Evolutionary conservation across 495 filamentous ascomycete species (phyloP).

Genomic region (Aspergillus mulundensis): DNA sequence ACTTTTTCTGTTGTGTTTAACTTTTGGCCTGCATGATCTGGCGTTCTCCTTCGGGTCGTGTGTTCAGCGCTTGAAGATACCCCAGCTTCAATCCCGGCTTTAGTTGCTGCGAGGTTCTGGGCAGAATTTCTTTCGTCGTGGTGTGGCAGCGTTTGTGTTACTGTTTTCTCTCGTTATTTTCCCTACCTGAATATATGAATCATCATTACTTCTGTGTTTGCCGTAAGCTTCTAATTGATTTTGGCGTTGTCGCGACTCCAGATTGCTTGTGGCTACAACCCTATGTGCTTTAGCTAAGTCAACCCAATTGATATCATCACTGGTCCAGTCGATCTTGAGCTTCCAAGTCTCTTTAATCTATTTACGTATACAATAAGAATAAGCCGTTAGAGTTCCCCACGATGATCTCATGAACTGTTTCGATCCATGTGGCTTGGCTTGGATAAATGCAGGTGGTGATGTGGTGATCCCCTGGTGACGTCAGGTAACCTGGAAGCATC

Average conservation of each 20-base stretch:
- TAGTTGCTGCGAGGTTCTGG: conserved; percentile 30
- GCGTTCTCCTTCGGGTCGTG: conserved; percentile 28
- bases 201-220: not conserved
- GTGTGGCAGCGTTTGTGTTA: conserved; percentile 22
- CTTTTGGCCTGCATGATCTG: conserved; percentile 31
- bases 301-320: not conserved
- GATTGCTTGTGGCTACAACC: not conserved
- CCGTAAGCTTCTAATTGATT: not conserved
- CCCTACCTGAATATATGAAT: not conserved
- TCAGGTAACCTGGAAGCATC: not conserved
- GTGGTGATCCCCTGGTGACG: conserved; percentile 12
- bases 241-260: not conserved
- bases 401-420: conserved; percentile 2
- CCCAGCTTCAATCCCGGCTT: conserved; percentile 38
- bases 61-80: conserved; percentile 40
- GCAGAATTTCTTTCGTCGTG: conserved; percentile 29
- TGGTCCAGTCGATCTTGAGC: not conserved
- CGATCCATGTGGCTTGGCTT: not conserved
- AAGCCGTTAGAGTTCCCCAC: not conserved
- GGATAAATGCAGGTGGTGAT: not conserved
- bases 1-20: conserved; percentile 18
- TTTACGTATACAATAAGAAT: not conserved
- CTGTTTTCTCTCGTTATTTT: not conserved
- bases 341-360: not conserved
- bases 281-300: not conserved